Percentiles rank a stretch among this genome's conserved stretches.
phyloP scores from a whole-genome alignment of 768 basidiomycete genomes.

The Xerocomellus chrysenteron region DNA sequence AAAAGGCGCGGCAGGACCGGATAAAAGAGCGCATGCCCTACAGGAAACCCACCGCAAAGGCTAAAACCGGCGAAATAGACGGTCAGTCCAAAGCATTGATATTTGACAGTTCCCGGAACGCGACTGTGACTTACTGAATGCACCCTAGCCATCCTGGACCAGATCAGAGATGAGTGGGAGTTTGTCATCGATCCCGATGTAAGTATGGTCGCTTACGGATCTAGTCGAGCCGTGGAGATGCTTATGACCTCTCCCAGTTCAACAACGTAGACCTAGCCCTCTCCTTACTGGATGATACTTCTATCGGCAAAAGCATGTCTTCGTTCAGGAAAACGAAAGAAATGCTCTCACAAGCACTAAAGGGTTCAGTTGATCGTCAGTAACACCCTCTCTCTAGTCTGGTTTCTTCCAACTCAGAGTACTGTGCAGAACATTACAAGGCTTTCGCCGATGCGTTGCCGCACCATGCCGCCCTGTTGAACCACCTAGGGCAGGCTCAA shows the following conservation, averaged over 20 bases:
- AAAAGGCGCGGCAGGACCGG: constrained; percentile 64
- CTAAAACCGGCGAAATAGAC: constrained; percentile 80
- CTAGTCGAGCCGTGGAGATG: constrained; percentile 1
- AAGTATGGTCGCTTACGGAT: constrained; percentile 24
- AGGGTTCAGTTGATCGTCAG: constrained; percentile 87
- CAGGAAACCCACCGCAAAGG: constrained; percentile 48
- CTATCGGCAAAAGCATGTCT: constrained; percentile 68
- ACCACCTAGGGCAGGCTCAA: constrained; percentile 71
- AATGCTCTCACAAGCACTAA: constrained; percentile 75
- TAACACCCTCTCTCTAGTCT: constrained; percentile 15
- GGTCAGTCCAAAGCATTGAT: constrained; percentile 46
- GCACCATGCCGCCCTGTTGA: constrained; percentile 78
- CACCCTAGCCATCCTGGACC: constrained; percentile 69
- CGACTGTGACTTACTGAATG: not conserved
- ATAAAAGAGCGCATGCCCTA: constrained; percentile 69
- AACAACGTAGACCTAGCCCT: constrained; percentile 93
- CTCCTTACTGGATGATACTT: constrained; percentile 77
- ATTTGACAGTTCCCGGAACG: not conserved
- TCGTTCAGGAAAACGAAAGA: constrained; percentile 77
- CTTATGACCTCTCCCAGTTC: constrained; percentile 52
- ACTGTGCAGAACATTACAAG: constrained; percentile 78
- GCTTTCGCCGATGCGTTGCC: constrained; percentile 93
- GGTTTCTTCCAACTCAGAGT: constrained; percentile 2
- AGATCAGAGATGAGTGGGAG: constrained; percentile 89
- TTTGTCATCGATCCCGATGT: constrained; percentile 83